Conservation (phyloP, 2,329 filamentous ascomycete genomes). For the Bipolaris cookei region DNA sequence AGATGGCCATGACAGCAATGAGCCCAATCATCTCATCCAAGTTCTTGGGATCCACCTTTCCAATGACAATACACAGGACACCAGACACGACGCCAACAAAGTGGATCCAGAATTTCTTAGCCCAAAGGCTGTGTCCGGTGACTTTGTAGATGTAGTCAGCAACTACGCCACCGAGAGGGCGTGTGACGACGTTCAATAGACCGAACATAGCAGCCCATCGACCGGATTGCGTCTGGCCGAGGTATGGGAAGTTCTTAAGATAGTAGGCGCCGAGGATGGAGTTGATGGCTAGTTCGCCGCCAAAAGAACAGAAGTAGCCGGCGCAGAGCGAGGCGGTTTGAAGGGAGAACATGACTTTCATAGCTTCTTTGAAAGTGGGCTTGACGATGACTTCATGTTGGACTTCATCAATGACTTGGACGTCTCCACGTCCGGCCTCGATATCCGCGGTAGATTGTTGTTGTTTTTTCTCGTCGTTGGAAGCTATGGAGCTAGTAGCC, state of each 20-base stretch:
- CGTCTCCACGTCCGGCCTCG: constrained; percentile 57
- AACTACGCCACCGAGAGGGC: constrained; percentile 69
- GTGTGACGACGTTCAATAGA: constrained; percentile 71
- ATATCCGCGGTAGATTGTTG: constrained; percentile 39
- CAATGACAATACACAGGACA: constrained; percentile 67
- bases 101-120: constrained; percentile 68
- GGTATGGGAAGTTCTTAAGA: constrained; percentile 60
- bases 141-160: constrained; percentile 62
- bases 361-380: constrained; percentile 65
- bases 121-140: constrained; percentile 61
- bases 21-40: constrained; percentile 75
- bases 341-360: constrained; percentile 67
- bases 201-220: constrained; percentile 76
- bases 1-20: constrained; percentile 77
- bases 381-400: constrained; percentile 67
- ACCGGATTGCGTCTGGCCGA: constrained; percentile 62
- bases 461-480: constrained; percentile 49
- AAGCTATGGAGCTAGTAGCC: constrained; percentile 44
- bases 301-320: constrained; percentile 67
- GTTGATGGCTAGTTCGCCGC: constrained; percentile 66
- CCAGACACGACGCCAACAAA: constrained; percentile 63
- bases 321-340: constrained; percentile 61
- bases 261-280: constrained; percentile 67
- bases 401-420: constrained; percentile 62
- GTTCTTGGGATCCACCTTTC: constrained; percentile 66